Evolutionary conservation across 768 basidiomycete genomes (phyloP), one percentile per base, ranked within the genome.

Genomic region (Cantharellus anzutake): DNA sequence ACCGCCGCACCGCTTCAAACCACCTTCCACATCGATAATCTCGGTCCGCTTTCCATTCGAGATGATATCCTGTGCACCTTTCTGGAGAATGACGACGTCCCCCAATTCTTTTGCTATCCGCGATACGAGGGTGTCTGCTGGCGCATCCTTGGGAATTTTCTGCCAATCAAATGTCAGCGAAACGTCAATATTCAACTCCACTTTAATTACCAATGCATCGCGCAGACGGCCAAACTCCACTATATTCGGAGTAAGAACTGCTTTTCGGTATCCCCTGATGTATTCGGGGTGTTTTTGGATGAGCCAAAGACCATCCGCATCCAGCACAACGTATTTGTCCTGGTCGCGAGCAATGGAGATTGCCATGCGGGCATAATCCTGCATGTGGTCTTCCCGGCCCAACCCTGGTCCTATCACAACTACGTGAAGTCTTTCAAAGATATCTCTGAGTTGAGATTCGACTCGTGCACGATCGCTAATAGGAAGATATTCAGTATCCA

Each of bases 391-490:
- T 66, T 91, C 89, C 0, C 96, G 81, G 0, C 96, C 96, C 0
- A 99, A 78, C 3, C 96, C 96, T 0, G 96, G 96, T 0, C 96
- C 96, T 39, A 98, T 79, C 29, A 99, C 78, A 48, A 99, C 81
- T 29, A 86, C 89, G 70, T 99, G 96, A 4, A 99, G 78, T 4
- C 96, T 84, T 1, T 80, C 77, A 56, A 98, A 74, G 51, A 99
- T 75, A 0, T 79, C 80, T 35, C 81, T 70, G 39, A 91, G 72
- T 57, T 78, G 75, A 0, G 73, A 66, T 50, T 73, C 70, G 20
- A 87, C 75, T 56, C 70, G 66, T 16, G 76, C 74, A 0, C 71
- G 64, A 1, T 80, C 51, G 11, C 61, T 61, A 64, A 14, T 11
- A 37, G 38, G 52, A 7, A 7, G 11, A 37, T 7, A 11, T 14